Base-by-base conservation (phyloP, 2,329 filamentous ascomycete genomes). In the Pseudopyrenochaeta lycopersici region DNA sequence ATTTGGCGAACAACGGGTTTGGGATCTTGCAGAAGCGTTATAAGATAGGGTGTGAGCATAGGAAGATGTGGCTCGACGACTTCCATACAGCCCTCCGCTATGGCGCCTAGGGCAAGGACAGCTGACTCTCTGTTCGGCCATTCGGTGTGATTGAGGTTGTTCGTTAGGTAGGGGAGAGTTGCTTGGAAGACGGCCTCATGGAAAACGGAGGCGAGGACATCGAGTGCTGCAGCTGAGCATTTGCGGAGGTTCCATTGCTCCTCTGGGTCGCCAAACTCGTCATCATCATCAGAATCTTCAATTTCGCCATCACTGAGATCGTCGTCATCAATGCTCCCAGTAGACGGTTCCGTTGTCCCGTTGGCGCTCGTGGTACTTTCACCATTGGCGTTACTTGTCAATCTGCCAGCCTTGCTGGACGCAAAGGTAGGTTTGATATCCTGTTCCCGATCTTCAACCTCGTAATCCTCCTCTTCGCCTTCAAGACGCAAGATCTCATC, bases 211-310 rank as follows among this genome's bases (percentile, higher is more conserved):
- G 95, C 92, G 66, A 99, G 93, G 11, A 97, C 91, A 72, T 99
- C 95, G 35, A 99, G 82, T 7, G 95, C 93, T 11, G 95, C 95
- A 7, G 95, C 95, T 32, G 95, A 98, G 80, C 95, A 98, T 78
- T 99, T 99, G 59, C 95, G 88, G 47, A 99, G 81, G 49, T 94
- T 98, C 95, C 95, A 99, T 66, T 88, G 86, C 73, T 96, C 92
- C 74, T 98, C 95, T 0, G 92, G 91, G 64, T 93, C 91, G 44
- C 81, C 82, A 35, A 83, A 81, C 58, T 91, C 83, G 54, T 86
- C 91, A 41, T 92, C 91, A 42, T 90, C 90, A 49, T 88, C 85
- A 27, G 82, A 81, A 32, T 89, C 88, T 35, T 90, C 90, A 38
- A 97, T 87, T 74, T 97, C 93, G 32, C 92, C 94, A 58, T 97